Evolutionary conservation across 805 yeast genomes (phyloP), one percentile per base, ranked within the genome.

Genomic region (Pichia kluyveri): DNA sequence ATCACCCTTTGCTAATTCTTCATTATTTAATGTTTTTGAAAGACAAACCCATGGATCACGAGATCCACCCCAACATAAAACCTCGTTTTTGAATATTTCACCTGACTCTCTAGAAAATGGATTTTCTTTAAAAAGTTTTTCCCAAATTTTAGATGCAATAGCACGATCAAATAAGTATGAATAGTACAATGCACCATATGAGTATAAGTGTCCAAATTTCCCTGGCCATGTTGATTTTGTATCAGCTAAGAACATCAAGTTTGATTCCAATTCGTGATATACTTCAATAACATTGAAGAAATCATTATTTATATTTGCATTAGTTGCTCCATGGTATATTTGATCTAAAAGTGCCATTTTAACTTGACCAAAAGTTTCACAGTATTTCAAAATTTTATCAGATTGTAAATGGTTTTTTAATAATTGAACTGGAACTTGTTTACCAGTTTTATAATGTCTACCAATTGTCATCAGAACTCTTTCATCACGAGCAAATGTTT

Each of bases 181-280:
- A 67, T 93, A 93, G 61, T 93, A 93, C 0, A 90, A 86, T 0
- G 97, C 86, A 1, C 98, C 98, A 60, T 93, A 93, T 0, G 96
- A 88, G 56, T 84, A 86, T 39, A 93, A 68, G 60, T 93, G 99
- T 1, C 96, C 95, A 66, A 93, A 90, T 60, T 83, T 87, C 1
- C 95, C 97, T 49, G 87, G 95, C 96, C 97, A 90, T 27, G 82
- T 82, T 1, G 95, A 82, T 53, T 76, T 69, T 18, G 71, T 66
- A 55, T 86, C 91, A 3, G 83, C 78, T 58, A 86, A 80, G 2
- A 88, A 77, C 39, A 76, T 69, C 46, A 82, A 60, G 27, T 76
- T 64, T 5, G 63, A 57, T 60, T 87, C 96, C 28, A 87, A 60
- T 9, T 72, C 66, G 57, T 86, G 90, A 59, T 86, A 89, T 6